Base-by-base conservation (phyloP, 2,329 filamentous ascomycete species). In the Corinectria fuckeliana region DNA sequence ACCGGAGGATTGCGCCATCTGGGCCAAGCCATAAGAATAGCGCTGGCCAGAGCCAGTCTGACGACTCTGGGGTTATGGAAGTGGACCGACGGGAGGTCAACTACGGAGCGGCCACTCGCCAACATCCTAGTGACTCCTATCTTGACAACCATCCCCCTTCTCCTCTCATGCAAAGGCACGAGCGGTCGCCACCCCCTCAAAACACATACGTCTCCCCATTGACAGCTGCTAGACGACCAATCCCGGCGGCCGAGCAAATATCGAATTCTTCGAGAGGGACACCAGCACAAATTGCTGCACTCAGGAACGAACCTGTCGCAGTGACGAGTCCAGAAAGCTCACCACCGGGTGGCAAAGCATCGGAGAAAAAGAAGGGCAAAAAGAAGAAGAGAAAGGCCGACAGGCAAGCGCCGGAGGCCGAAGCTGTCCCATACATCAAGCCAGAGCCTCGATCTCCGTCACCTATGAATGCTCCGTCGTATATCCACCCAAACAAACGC, bases 121-220 rank as follows among this genome's bases (percentile, higher is more conserved):
- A 62, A 23, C 62, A 59, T 20, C 59, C 50, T n/a, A 61, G 62
- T 61, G 61, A 70, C 50, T 52, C 66, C 14, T 70, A 74, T 50
- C 59, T 69, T 62, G 70, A 74, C 47, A 68, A 63, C 44, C 73
- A 69, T 67, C 80, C 74, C 65, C 77, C 85, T 50, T 83, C 89
- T 62, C 87, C 88, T 51, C 79, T 93, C 58, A 82, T 93, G 68
- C 87, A 88, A 71, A 88, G 88, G 67, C 89, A 93, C 72, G 88
- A 93, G 69, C 85, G 88, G 50, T 88, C 88, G 32, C 90, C 89
- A 39, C 78, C 89, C 71, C 91, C 91, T 50, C 91, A 51, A 36
- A 90, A 91, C 52, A 87, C 88, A 48, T 89, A 91, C 71, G 87
- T 86, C 63, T 82, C 90, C 73, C 79, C 83, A 63, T 72, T 89